These are phyloP conservation scores for Lachnellula cervina DNA, from an alignment of 2,329 filamentous ascomycete genomes.

Conservation along the genomic window DNA sequence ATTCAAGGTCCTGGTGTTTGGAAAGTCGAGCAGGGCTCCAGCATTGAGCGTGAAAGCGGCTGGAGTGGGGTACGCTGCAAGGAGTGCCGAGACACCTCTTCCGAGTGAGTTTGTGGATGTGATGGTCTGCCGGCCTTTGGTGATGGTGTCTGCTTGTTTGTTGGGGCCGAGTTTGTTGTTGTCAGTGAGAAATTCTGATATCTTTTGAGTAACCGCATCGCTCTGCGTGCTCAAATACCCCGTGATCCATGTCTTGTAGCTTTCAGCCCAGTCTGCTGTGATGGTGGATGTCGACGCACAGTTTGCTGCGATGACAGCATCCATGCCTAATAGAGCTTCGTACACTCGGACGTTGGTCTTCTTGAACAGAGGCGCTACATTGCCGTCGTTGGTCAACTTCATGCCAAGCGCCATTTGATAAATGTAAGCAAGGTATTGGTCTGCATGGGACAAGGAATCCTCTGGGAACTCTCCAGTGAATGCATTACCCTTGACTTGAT, in stretches of 20 bases:
- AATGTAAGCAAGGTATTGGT: background rate
- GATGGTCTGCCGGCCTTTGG: no score
- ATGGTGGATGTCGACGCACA: background rate
- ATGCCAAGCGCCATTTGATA: conserved; percentile 2
- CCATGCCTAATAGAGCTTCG: conserved; percentile 2
- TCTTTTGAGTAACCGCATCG: background rate
- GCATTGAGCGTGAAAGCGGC: conserved; percentile 1
- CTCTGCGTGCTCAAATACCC: background rate
- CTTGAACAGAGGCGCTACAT: background rate
- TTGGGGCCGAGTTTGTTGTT: background rate
- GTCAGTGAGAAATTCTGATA: background rate
- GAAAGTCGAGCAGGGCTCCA: background rate
- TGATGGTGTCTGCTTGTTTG: background rate
- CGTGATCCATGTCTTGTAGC: conserved; percentile 1
- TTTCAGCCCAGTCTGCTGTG: background rate
- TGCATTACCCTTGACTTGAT: background rate
- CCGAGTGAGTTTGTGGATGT: background rate
- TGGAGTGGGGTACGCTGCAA: conserved; percentile 1
- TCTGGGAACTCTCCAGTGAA: background rate
- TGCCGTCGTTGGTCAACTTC: conserved; percentile 1
- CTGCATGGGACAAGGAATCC: background rate
- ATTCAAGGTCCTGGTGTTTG: background rate
- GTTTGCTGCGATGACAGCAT: background rate
- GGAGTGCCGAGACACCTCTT: background rate
- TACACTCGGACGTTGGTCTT: conserved; percentile 2